These are phyloP conservation scores for Neurospora africana DNA, from an alignment of 495 filamentous ascomycete genomes.

Conservation along the genomic window DNA sequence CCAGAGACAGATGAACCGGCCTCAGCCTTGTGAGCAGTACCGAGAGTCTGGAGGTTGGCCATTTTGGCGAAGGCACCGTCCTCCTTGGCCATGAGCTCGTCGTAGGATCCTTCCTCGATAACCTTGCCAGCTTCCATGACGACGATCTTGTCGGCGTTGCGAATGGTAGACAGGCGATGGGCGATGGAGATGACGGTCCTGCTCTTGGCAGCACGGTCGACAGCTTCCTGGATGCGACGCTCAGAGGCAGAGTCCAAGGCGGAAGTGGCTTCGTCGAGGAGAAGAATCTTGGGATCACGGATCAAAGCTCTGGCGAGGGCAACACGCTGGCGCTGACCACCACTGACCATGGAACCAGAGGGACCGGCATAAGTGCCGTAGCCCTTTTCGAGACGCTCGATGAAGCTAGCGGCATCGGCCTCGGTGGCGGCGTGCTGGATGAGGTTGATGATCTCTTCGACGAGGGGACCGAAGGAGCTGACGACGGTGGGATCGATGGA, in stretches of 20 bases:
- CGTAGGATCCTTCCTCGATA: slow-evolving; percentile 68
- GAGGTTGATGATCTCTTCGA: slow-evolving; percentile 51
- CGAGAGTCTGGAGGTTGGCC: slow-evolving; percentile 41
- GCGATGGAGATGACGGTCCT: slow-evolving; percentile 90
- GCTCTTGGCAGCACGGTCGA: slow-evolving; percentile 70
- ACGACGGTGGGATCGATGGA: neutral
- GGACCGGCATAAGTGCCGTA: slow-evolving; percentile 89
- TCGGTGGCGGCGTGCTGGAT: slow-evolving; percentile 69
- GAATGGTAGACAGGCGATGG: slow-evolving; percentile 92
- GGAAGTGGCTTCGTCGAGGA: slow-evolving; percentile 86
- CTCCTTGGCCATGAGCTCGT: slow-evolving; percentile 43
- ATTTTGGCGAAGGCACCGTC: slow-evolving; percentile 42
- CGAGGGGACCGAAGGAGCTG: neutral
- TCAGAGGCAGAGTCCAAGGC: slow-evolving; percentile 89
- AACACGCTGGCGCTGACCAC: slow-evolving; percentile 90
- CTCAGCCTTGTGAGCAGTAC: neutral
- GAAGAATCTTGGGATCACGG: slow-evolving; percentile 73
- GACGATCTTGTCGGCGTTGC: slow-evolving; percentile 85
- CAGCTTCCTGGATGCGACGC: slow-evolving; percentile 78
- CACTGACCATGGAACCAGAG: slow-evolving; percentile 75
- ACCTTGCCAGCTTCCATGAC: slow-evolving; percentile 73
- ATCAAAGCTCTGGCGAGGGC: slow-evolving; percentile 72
- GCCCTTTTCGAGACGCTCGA: slow-evolving; percentile 65
- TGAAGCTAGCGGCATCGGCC: slow-evolving; percentile 84
- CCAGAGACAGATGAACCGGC: slow-evolving; percentile 1